phyloP scores from a whole-genome alignment of 139 green algal genomes.

The Mesotaenium endlicherianum region DNA sequence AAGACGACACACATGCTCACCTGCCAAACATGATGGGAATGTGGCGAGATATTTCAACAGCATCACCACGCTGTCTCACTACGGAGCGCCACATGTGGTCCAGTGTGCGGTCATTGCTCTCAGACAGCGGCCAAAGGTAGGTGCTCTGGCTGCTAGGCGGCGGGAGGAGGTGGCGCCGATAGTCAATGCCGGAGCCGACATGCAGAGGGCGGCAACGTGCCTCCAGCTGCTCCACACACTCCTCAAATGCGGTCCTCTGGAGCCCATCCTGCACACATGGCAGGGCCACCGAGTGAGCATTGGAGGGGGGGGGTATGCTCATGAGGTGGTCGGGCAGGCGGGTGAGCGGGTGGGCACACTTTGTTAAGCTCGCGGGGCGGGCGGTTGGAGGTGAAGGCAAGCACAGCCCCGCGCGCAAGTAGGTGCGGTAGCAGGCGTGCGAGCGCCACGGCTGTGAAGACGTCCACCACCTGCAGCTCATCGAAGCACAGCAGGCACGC shows the following conservation, averaged over 20 bases:
- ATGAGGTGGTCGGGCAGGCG: too few species aligned
- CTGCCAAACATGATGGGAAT: constrained; percentile 49
- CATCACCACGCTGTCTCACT: too few species aligned
- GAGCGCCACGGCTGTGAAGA: constrained; percentile 43
- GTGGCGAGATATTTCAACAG: neutral
- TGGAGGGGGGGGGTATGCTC: too few species aligned
- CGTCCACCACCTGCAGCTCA: constrained; percentile 45
- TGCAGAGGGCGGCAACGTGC: neutral
- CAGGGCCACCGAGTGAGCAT: too few species aligned
- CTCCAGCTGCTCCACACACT: constrained; percentile 24
- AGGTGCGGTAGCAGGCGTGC: constrained; percentile 12
- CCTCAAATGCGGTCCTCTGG: constrained; percentile 27
- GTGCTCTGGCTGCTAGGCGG: neutral
- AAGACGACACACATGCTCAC: neutral
- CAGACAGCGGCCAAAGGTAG: constrained; percentile 18
- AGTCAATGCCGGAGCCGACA: neutral
- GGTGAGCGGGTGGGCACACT: neutral
- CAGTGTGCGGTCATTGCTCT: too few species aligned
- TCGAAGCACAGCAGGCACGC: constrained; percentile 34
- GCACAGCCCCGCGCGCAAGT: constrained; percentile 4
- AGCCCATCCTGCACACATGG: constrained; percentile 27
- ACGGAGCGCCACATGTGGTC: too few species aligned
- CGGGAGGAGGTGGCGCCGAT: constrained; percentile 8
- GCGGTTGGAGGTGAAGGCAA: constrained; percentile 37
- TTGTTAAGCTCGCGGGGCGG: constrained; percentile 45